Conservation (phyloP, 352 stramenopile species). For the Blastocystis sp. region DNA sequence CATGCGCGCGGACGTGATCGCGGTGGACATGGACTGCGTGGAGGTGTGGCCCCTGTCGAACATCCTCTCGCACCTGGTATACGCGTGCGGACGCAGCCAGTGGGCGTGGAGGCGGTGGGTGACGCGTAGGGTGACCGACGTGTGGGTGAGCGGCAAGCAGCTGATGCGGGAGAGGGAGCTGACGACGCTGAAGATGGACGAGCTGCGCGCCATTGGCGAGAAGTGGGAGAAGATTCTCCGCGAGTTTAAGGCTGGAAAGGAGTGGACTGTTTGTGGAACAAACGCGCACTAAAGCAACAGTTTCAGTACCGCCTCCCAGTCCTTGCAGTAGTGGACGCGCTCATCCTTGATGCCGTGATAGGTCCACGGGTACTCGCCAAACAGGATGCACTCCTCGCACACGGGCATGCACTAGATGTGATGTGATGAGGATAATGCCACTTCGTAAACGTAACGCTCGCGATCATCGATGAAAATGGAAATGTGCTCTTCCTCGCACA, state of each 20-base stretch:
- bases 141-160: constrained; percentile 83
- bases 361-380: constrained; percentile 54
- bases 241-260: constrained; percentile 64
- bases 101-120: background rate
- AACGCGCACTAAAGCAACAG: constrained; percentile 7
- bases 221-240: constrained; percentile 69
- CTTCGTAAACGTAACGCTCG: constrained; percentile 38
- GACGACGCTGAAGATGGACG: constrained; percentile 80
- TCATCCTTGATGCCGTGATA: constrained; percentile 31
- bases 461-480: constrained; percentile 58
- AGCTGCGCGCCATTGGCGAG: constrained; percentile 70
- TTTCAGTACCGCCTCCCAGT: constrained; percentile 10
- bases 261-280: background rate
- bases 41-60: constrained; percentile 85
- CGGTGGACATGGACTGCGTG: constrained; percentile 79
- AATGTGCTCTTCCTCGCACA: constrained; percentile 42
- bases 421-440: background rate
- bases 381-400: constrained; percentile 49
- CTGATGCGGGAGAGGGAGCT: constrained; percentile 78
- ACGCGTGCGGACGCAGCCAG: constrained; percentile 80
- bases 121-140: constrained; percentile 79
- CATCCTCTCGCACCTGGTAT: constrained; percentile 82
- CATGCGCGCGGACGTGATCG: constrained; percentile 81
- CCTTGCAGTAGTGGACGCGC: constrained; percentile 42
- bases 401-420: constrained; percentile 3